phyloP scores from a whole-genome alignment of 352 stramenopile genomes.

The Phytopythium sindhum region DNA sequence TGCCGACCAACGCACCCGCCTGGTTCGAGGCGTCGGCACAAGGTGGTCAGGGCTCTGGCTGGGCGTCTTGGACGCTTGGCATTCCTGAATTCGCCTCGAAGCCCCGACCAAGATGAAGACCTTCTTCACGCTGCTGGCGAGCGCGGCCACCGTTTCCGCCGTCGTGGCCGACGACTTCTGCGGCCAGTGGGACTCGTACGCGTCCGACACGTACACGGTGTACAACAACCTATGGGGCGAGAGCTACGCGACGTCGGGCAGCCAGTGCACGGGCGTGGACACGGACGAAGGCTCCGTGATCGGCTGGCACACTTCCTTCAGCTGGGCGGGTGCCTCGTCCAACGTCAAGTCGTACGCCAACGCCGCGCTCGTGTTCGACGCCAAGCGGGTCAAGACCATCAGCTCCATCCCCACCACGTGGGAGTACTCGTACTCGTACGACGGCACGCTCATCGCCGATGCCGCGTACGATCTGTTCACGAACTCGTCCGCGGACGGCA shows the following conservation, averaged over 20 bases:
- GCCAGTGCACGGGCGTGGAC: constrained; percentile 19
- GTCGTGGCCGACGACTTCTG: constrained; percentile 16
- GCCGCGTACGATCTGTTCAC: constrained; percentile 39
- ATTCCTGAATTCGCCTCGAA: background rate
- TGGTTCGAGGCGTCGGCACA: background rate
- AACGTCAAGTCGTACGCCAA: constrained; percentile 28
- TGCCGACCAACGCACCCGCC: no score
- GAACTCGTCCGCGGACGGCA: constrained; percentile 18
- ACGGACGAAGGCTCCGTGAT: constrained; percentile 14
- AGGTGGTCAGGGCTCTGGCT: no score
- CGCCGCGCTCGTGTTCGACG: constrained; percentile 18
- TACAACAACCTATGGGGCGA: constrained; percentile 39
- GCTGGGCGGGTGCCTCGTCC: constrained; percentile 18
- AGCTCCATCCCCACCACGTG: constrained; percentile 30
- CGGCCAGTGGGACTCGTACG: constrained; percentile 28
- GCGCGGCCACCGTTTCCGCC: background rate
- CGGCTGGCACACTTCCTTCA: constrained; percentile 18
- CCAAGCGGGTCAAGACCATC: constrained; percentile 22
- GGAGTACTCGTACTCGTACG: constrained; percentile 31
- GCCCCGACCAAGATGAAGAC: background rate
- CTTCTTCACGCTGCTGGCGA: background rate
- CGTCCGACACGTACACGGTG: constrained; percentile 30
- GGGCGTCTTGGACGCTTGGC: background rate
- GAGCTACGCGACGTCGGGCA: constrained; percentile 17
- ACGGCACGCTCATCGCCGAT: constrained; percentile 15